Percentiles rank a stretch among this genome's conserved stretches.
These are phyloP conservation scores for Teunomyces gatunensis DNA, from an alignment of 805 yeast genomes.

Conservation along the genomic window DNA sequence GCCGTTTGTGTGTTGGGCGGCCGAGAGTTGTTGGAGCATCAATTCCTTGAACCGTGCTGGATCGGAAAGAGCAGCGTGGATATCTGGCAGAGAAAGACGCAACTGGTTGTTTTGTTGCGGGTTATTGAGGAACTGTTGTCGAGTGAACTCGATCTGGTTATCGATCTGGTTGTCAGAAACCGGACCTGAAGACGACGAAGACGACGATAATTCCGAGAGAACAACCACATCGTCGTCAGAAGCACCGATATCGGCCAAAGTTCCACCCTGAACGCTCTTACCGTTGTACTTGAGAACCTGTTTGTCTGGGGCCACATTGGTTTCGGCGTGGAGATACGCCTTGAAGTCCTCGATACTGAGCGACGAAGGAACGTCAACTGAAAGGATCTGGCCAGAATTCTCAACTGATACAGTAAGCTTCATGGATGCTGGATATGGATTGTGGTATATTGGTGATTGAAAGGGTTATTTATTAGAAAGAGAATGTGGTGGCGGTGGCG, in stretches of 20 bases:
- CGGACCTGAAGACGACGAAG: conserved; percentile 7
- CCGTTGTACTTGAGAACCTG: conserved; percentile 54
- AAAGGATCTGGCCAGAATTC: conserved; percentile 22
- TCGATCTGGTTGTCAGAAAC: conserved; percentile 12
- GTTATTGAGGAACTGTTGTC: conserved; percentile 48
- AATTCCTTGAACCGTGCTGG: conserved; percentile 45
- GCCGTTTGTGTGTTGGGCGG: conserved; percentile 12
- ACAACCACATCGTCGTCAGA: conserved; percentile 61
- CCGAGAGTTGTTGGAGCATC: conserved; percentile 32
- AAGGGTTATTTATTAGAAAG: too few species aligned
- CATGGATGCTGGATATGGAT: conserved; percentile 7
- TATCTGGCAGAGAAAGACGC: conserved; percentile 42
- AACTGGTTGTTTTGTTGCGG: conserved; percentile 39
- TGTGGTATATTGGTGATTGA: not conserved
- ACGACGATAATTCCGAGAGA: conserved; percentile 19
- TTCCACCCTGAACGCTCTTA: conserved; percentile 31
- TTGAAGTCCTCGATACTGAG: conserved; percentile 65
- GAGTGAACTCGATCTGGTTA: conserved; percentile 43
- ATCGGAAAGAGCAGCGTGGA: conserved; percentile 46
- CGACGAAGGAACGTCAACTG: conserved; percentile 64
- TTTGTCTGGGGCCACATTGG: conserved; percentile 44
- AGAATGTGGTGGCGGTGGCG: not conserved
- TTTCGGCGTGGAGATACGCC: conserved; percentile 72
- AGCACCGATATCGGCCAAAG: conserved; percentile 48
- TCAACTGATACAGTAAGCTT: conserved; percentile 18